Evolutionary conservation across 805 yeast species (phyloP), one percentile per base, ranked within the genome.

Genomic region (Metschnikowia picachoensis): DNA sequence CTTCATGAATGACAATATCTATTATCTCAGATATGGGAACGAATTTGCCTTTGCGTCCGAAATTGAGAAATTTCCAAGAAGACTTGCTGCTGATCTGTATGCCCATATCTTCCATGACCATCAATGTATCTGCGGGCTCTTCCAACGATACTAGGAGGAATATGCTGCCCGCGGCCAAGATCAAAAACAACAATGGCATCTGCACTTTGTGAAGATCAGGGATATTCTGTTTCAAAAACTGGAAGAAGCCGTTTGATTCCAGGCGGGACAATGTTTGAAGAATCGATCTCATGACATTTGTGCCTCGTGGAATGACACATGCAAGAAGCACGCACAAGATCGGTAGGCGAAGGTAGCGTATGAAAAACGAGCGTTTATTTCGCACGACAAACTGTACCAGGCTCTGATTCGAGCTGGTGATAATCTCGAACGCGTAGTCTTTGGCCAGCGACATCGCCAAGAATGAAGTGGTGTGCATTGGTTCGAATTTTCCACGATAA

Each of bases 1-100:
- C 91, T 61, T 87, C 95, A 59, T 85, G 85, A 25, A 87, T 81
- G 0, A 85, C 77, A 10, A 87, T 61, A 60, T 86, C 92, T 4
- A 77, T 73, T 42, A 87, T 73, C 37, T 70, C 69, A 38, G 74
- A 77, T 33, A 72, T 64, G 0, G 90, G 84, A 10, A 84, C 73
- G 59, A 87, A 84, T 27, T 65, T 54, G 34, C 62, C 62, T 8
- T 44, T 44, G n/a, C 46, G 47, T 15, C 53, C 54, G n/a, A 57
- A 35, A 32, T 40, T 50, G 25, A 43, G 35, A 12, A 48, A 46
- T 25, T 46, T 29, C 51, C 57, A 55, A 35, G 46, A 31, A n/a
- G 50, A 37, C 34, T 35, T 52, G 16, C 71, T 59, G 14, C 64
- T 57, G 10, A 76, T 51, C 48, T 79, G 82, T 3, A 79, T 52